These are phyloP conservation scores for Hanseniaspora lachancei DNA, from an alignment of 805 yeast genomes.

Conservation along the genomic window DNA sequence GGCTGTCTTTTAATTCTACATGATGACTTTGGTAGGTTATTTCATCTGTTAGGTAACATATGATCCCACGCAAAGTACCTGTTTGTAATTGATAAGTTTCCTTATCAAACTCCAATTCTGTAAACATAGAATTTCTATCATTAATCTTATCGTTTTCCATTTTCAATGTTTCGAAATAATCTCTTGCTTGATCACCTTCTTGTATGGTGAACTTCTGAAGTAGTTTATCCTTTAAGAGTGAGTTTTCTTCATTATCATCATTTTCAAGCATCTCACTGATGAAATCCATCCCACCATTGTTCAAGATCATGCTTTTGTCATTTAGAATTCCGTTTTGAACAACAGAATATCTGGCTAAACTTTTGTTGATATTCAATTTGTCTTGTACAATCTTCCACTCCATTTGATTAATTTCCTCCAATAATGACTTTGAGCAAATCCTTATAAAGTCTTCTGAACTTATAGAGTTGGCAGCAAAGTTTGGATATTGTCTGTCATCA, in stretches of 20 bases:
- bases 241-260: conserved; percentile 21
- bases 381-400: conserved; percentile 17
- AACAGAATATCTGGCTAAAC: conserved; percentile 15
- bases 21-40: conserved; percentile 54
- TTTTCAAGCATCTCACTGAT: conserved; percentile 13
- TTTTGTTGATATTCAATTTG: conserved; percentile 17
- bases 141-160: conserved; percentile 5
- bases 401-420: conserved; percentile 30
- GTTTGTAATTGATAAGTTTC: conserved; percentile 21
- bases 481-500: conserved; percentile 50
- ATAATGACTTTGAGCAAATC: conserved; percentile 48
- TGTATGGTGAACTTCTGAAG: conserved; percentile 11
- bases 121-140: conserved; percentile 23
- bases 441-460: conserved; percentile 48
- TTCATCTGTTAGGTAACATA: conserved; percentile 34
- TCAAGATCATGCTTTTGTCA: conserved; percentile 10
- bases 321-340: conserved; percentile 2
- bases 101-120: conserved; percentile 29
- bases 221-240: conserved; percentile 26
- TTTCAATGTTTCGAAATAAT: conserved; percentile 13
- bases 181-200: neutral
- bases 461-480: conserved; percentile 44
- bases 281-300: conserved; percentile 17
- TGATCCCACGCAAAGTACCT: conserved; percentile 18
- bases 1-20: conserved; percentile 21